Percentiles rank a stretch among this genome's conserved stretches.
phyloP scores from a whole-genome alignment of 192 early-diverging fungal species.

The Coemansia umbellata region DNA sequence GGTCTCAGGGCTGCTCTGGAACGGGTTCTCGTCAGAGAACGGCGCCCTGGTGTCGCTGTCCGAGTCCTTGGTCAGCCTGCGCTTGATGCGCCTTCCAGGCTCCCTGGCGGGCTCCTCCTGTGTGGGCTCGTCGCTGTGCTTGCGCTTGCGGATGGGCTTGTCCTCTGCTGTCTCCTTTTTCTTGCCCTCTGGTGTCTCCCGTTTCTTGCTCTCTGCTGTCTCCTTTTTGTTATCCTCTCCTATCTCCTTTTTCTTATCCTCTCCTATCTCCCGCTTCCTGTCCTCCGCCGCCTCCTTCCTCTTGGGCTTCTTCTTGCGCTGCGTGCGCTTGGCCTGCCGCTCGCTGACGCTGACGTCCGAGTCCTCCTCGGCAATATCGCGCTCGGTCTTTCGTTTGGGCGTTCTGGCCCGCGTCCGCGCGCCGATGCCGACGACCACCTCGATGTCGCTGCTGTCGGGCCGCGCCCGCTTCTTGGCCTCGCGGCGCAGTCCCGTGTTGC shows the following conservation, averaged over 20 bases:
- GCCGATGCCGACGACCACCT: conserved; percentile 12
- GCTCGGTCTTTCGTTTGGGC: not conserved
- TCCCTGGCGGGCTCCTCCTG: not conserved
- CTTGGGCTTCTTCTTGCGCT: conserved; percentile 17
- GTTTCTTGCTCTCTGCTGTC: not conserved
- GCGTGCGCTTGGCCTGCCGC: conserved; percentile 39
- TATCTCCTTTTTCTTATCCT: conserved; percentile 5
- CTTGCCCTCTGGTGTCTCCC: not conserved
- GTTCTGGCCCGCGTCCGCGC: conserved; percentile 17
- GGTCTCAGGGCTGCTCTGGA: conserved; percentile 46
- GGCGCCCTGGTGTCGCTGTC: conserved; percentile 5
- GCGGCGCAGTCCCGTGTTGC: conserved; percentile 30
- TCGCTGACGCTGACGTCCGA: conserved; percentile 3
- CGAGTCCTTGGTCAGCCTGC: not conserved
- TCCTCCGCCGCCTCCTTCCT: not conserved
- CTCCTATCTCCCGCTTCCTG: conserved; percentile 12
- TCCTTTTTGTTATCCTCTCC: not conserved
- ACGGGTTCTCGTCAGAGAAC: conserved; percentile 51
- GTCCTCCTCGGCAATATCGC: not conserved
- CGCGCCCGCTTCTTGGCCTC: conserved; percentile 29
- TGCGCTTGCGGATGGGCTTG: too few relatives aligned
- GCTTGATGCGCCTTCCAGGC: too few relatives aligned
- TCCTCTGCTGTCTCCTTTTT: not conserved
- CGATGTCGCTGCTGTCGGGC: conserved; percentile 35
- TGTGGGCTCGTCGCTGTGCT: not conserved